Conservation (phyloP, 768 basidiomycete species). For the Sporobolomyces roseus region DNA sequence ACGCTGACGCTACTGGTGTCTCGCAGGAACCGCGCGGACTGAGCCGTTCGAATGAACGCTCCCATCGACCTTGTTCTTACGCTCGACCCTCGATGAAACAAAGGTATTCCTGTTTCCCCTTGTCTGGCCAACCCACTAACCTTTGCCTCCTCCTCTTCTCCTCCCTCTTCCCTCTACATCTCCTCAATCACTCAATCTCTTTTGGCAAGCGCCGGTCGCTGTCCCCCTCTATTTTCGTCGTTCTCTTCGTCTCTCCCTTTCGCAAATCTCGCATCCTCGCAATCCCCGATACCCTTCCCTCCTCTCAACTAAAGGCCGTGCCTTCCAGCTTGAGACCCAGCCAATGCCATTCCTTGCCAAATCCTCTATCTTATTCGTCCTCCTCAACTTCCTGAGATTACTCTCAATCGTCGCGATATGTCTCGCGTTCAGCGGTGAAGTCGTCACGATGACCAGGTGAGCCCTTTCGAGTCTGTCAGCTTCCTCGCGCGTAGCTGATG, state of each 20-base stretch:
- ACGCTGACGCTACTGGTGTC: too few species aligned
- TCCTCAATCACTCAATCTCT: background rate
- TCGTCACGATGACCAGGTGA: slow-evolving; percentile 28
- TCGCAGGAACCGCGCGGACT: too few species aligned
- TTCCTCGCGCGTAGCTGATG: background rate
- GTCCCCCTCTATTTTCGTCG: background rate
- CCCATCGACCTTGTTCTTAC: too few species aligned
- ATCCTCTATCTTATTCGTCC: slow-evolving; percentile 23
- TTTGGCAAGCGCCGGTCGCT: slow-evolving; percentile 6
- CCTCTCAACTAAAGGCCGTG: too few species aligned
- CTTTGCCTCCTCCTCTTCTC: background rate
- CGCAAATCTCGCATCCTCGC: background rate
- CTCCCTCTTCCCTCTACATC: background rate
- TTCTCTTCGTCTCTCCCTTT: background rate
- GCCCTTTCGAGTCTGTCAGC: background rate
- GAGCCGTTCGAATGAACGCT: too few species aligned
- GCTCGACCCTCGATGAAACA: too few species aligned
- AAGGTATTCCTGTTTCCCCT: background rate
- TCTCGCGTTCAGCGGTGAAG: slow-evolving; percentile 27
- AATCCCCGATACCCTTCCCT: background rate
- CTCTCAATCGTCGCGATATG: slow-evolving; percentile 32
- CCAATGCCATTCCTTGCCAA: slow-evolving; percentile 4
- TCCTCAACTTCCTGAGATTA: slow-evolving; percentile 27
- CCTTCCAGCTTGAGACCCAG: background rate
- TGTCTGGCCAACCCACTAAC: background rate